phyloP scores from a whole-genome alignment of 2,329 filamentous ascomycete genomes.

The Nemania sp. region DNA sequence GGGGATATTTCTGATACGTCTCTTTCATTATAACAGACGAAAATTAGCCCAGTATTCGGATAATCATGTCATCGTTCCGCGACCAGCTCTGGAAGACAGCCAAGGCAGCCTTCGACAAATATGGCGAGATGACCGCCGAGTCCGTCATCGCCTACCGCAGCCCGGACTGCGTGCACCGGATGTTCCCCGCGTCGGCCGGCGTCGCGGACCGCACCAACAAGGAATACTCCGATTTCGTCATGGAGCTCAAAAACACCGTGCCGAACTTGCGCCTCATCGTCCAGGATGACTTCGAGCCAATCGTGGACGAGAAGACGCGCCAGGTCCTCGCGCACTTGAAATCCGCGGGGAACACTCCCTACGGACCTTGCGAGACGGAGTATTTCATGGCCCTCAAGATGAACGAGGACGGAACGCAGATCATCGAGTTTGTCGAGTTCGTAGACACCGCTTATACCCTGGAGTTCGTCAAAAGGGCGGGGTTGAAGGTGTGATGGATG shows the following conservation, averaged over 20 bases:
- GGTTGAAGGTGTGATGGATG: constrained; percentile 12
- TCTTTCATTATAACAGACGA: too few relatives aligned
- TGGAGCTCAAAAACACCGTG: constrained; percentile 18
- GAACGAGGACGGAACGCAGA: constrained; percentile 17
- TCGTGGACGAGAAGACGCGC: constrained; percentile 14
- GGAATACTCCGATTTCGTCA: constrained; percentile 20
- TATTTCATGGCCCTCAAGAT: constrained; percentile 22
- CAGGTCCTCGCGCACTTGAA: constrained; percentile 15
- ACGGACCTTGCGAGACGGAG: constrained; percentile 10
- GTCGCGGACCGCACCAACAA: constrained; percentile 14
- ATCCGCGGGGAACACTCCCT: constrained; percentile 12
- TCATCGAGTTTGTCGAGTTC: constrained; percentile 19
- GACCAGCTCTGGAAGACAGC: constrained; percentile 18
- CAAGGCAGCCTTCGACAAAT: constrained; percentile 15
- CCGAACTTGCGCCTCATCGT: constrained; percentile 17
- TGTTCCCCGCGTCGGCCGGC: constrained; percentile 12
- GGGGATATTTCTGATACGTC: too few relatives aligned
- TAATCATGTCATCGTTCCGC: constrained; percentile 14
- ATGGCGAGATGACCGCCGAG: constrained; percentile 17
- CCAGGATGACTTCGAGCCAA: constrained; percentile 14
- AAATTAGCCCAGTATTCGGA: too few relatives aligned
- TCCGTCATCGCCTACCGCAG: constrained; percentile 18
- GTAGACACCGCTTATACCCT: constrained; percentile 16
- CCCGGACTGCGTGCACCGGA: constrained; percentile 19
- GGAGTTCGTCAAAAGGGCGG: constrained; percentile 10